Evolutionary conservation across 2,329 filamentous ascomycete species (phyloP).

Genomic region (Arthrobotrys conoides): DNA sequence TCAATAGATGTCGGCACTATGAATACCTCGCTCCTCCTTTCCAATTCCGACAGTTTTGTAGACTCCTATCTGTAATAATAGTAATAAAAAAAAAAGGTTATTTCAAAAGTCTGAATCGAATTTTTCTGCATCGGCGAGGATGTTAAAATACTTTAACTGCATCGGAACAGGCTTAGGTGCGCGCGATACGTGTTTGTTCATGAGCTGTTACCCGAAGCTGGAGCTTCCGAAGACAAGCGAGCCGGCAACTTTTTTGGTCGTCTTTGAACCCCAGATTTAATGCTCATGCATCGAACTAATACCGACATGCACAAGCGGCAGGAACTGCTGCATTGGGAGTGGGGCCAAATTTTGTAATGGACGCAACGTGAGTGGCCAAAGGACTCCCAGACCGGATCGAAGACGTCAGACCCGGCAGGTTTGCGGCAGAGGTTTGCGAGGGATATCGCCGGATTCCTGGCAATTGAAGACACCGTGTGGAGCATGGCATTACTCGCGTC

Average conservation of each 20-base stretch:
- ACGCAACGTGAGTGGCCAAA: conserved; percentile 43
- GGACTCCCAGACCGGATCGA: conserved; percentile 34
- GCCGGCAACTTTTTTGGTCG: conserved; percentile 46
- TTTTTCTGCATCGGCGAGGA: neutral
- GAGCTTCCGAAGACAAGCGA: conserved; percentile 44
- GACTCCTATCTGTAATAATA: neutral
- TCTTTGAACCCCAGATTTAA: conserved; percentile 39
- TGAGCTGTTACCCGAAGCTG: conserved; percentile 52
- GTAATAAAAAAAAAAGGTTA: neutral
- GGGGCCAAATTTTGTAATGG: conserved; percentile 53
- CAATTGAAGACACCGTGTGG: conserved; percentile 31
- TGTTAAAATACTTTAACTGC: neutral
- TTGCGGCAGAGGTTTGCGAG: conserved; percentile 60
- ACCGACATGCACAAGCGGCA: conserved; percentile 45
- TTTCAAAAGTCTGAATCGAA: neutral
- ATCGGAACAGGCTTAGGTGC: neutral
- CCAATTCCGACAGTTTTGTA: neutral
- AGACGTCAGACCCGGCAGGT: conserved; percentile 58
- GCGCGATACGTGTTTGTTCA: conserved; percentile 26
- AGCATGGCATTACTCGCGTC: conserved; percentile 61
- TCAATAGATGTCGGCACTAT: conserved; percentile 7
- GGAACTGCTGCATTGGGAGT: conserved; percentile 41
- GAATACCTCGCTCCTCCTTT: neutral
- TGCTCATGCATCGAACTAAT: conserved; percentile 23
- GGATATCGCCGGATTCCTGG: conserved; percentile 61